A percentile compares a stretch with the other conserved stretches of the same genome.
Conservation (phyloP, 805 yeast species). For the Lipomyces orientalis region DNA sequence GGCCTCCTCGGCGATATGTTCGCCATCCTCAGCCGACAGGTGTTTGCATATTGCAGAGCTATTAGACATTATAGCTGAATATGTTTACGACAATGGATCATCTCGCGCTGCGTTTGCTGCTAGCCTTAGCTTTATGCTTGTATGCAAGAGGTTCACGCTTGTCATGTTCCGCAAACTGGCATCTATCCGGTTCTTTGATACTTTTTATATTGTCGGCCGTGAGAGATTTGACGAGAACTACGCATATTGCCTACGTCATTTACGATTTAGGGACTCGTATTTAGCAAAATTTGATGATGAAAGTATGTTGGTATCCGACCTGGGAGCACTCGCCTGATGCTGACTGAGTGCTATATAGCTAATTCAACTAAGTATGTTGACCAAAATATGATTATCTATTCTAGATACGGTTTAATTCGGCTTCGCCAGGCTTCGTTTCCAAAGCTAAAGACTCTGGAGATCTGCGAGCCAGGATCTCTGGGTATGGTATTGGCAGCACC, state of each 20-base stretch:
- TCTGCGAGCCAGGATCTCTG: conserved; percentile 2
- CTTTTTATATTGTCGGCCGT: background rate
- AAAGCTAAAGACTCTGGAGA: background rate
- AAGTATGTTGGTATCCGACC: background rate
- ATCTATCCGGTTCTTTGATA: background rate
- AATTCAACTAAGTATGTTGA: background rate
- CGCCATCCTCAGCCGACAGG: background rate
- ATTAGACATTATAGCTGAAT: background rate
- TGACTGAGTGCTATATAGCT: background rate
- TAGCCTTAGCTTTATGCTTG: conserved; percentile 3
- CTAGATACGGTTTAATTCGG: background rate
- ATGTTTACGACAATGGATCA: conserved; percentile 3
- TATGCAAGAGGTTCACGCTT: background rate
- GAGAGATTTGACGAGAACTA: background rate
- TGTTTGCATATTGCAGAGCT: background rate
- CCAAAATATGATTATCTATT: background rate
- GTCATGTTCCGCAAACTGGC: conserved; percentile 3
- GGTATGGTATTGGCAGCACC: background rate
- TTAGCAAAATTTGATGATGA: background rate
- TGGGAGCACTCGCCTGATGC: background rate
- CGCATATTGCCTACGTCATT: conserved; percentile 1
- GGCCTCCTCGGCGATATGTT: background rate
- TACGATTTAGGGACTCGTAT: background rate
- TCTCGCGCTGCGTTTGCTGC: background rate
- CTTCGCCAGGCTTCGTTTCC: background rate